Conservation (phyloP, 805 yeast species). For the Kodamaea hsintzibuensis region DNA sequence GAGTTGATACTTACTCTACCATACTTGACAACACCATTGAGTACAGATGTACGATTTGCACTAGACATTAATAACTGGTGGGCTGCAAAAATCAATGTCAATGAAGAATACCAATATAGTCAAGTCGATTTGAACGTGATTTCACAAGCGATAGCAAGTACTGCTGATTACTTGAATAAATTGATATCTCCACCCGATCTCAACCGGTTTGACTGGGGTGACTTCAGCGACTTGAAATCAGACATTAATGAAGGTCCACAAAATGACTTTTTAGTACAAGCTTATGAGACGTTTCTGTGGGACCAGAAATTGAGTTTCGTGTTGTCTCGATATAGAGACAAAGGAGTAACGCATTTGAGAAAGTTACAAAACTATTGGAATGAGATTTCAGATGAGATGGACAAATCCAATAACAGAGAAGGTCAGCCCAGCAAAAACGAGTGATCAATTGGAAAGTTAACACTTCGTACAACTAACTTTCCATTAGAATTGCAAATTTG, state of each 20-base stretch:
- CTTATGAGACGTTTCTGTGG: conserved; percentile 11
- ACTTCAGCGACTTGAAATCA: not conserved
- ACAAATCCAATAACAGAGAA: not conserved
- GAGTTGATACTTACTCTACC: conserved; percentile 53
- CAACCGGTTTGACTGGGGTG: not conserved
- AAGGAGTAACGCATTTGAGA: conserved; percentile 11
- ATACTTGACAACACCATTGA: conserved; percentile 53
- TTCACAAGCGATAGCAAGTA: conserved; percentile 22
- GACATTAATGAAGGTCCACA: conserved; percentile 3
- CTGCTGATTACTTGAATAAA: conserved; percentile 11
- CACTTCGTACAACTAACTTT: too few relatives aligned
- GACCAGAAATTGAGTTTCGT: conserved; percentile 18
- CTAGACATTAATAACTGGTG: conserved; percentile 31
- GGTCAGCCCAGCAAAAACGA: not conserved
- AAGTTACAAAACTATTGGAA: conserved; percentile 19
- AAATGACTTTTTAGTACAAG: not conserved
- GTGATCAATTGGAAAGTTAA: not conserved
- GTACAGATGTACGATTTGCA: conserved; percentile 35
- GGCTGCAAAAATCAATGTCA: conserved; percentile 48
- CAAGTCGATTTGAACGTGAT: conserved; percentile 35
- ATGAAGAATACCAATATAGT: conserved; percentile 50
- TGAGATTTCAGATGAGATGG: not conserved
- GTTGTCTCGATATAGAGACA: not conserved
- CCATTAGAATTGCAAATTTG: too few relatives aligned
- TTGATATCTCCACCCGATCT: conserved; percentile 12